Percentiles rank a stretch among this genome's conserved stretches.
phyloP scores from a whole-genome alignment of 331 rosid species.

The Spiraea crenata region DNA sequence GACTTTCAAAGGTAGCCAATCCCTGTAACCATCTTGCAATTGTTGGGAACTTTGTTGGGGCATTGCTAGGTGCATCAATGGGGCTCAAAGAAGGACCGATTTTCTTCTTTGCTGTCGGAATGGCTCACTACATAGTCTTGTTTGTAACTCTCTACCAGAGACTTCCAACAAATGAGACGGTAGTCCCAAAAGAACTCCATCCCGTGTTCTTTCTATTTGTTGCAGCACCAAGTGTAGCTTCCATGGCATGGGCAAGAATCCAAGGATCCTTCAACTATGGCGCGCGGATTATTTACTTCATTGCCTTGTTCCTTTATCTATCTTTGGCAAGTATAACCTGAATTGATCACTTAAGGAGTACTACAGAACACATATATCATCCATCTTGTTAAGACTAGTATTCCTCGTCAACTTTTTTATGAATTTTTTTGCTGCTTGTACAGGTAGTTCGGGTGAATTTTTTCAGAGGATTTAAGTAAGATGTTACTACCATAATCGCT shows the following conservation, averaged over 20 bases:
- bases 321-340: constrained; percentile 52
- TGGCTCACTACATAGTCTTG: constrained; percentile 77
- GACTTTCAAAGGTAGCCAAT: constrained; percentile 89
- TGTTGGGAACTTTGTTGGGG: constrained; percentile 89
- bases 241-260: constrained; percentile 85
- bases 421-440: constrained; percentile 20
- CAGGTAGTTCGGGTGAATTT: constrained; percentile 86
- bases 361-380: neutral
- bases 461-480: constrained; percentile 84
- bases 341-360: neutral
- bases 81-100: constrained; percentile 88
- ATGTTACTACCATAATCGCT: constrained; percentile 2
- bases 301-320: constrained; percentile 78
- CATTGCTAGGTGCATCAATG: constrained; percentile 80
- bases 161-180: constrained; percentile 79
- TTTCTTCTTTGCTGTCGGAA: constrained; percentile 84
- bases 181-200: constrained; percentile 80
- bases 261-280: constrained; percentile 76
- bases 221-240: constrained; percentile 95
- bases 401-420: neutral
- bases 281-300: constrained; percentile 72
- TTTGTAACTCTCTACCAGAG: constrained; percentile 96
- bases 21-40: constrained; percentile 81
- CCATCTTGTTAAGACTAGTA: neutral
- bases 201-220: constrained; percentile 94